These are phyloP conservation scores for Coniochaeta prunicola DNA, from an alignment of 2,329 filamentous ascomycete species.

Conservation along the genomic window DNA sequence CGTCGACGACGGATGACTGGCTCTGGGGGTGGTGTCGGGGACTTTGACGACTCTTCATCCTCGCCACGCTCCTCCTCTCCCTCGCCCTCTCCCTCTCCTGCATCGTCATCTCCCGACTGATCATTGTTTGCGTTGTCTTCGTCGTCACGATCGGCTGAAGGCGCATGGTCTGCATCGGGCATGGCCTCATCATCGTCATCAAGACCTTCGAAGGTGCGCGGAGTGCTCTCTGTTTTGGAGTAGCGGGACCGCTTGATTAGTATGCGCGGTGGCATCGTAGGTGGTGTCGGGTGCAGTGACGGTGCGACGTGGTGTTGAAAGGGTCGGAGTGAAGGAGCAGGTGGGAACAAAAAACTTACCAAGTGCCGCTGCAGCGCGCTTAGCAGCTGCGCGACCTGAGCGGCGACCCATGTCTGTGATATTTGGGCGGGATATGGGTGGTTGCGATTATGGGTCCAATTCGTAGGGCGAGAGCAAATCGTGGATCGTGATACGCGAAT, in stretches of 20 bases:
- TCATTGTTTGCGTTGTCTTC: slow-evolving; percentile 11
- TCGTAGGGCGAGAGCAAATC: background rate
- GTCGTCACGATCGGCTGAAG: slow-evolving; percentile 20
- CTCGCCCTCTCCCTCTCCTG: slow-evolving; percentile 30
- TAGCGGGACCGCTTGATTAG: background rate
- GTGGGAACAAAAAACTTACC: slow-evolving; percentile 20
- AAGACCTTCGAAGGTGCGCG: slow-evolving; percentile 32
- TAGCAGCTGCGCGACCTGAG: slow-evolving; percentile 35
- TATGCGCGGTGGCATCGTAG: background rate
- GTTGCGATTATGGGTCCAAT: background rate
- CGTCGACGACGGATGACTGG: slow-evolving; percentile 66
- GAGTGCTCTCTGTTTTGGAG: slow-evolving; percentile 34
- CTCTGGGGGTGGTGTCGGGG: slow-evolving; percentile 48
- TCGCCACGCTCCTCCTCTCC: slow-evolving; percentile 25
- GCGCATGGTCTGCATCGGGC: slow-evolving; percentile 30
- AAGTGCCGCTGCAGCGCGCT: slow-evolving; percentile 34
- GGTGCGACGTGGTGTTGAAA: background rate
- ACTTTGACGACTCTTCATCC: slow-evolving; percentile 35
- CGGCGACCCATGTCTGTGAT: slow-evolving; percentile 20
- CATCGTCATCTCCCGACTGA: slow-evolving; percentile 37
- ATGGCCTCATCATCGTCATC: slow-evolving; percentile 39
- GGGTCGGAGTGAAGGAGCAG: background rate
- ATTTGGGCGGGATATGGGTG: background rate
- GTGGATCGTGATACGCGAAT: background rate
- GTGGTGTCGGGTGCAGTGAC: background rate